Conservation (phyloP, 164 flowering plant genomes). For the Magnolia kwangsiensis region DNA sequence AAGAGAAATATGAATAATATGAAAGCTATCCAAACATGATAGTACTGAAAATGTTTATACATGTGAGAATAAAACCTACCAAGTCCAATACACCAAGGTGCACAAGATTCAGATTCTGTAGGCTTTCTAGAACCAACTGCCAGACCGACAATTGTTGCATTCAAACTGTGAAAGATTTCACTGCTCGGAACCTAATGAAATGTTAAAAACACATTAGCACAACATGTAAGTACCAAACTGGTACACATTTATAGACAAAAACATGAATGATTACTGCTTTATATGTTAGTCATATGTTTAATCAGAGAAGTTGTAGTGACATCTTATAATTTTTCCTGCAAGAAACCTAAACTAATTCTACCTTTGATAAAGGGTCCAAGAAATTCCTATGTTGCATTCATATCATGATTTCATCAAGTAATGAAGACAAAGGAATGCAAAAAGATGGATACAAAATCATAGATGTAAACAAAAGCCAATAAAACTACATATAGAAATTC, state of each 20-base stretch:
- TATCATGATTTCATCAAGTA: neutral
- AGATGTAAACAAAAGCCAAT: neutral
- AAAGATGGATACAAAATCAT: neutral
- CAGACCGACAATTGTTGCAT: conserved; percentile 86
- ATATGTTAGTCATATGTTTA: neutral
- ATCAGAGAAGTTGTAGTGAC: neutral
- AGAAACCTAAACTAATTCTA: neutral
- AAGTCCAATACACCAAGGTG: conserved; percentile 72
- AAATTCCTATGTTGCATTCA: neutral
- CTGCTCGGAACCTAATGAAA: conserved; percentile 55
- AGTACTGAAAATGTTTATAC: neutral
- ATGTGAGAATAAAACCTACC: conserved; percentile 36
- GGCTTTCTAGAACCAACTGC: conserved; percentile 51
- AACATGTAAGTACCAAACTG: neutral
- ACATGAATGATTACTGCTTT: neutral
- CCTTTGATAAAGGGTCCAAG: neutral
- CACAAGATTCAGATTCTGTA: conserved; percentile 30
- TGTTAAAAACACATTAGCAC: neutral
- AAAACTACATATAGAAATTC: neutral
- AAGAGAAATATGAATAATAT: no score
- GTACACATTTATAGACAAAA: neutral
- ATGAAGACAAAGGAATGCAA: conserved; percentile 2
- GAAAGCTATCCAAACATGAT: no score
- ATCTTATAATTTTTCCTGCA: neutral
- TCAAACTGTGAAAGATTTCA: conserved; percentile 73